phyloP scores from a whole-genome alignment of 345 rosid genomes.

The Hirschfeldia incana region DNA sequence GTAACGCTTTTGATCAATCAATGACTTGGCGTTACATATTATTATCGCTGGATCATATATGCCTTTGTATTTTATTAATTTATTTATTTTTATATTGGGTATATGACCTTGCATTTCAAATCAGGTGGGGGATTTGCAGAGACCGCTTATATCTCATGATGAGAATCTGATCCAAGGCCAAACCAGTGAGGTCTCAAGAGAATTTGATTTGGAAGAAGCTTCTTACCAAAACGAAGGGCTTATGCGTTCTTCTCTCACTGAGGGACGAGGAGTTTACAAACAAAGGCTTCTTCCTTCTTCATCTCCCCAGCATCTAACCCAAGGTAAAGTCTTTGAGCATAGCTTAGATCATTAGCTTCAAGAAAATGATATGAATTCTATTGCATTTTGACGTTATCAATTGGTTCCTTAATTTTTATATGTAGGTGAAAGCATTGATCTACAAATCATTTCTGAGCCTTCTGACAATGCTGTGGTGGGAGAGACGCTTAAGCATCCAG shows the following conservation, averaged over 20 bases:
- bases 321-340: constrained; percentile 39
- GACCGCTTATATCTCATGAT: constrained; percentile 69
- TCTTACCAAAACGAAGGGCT: constrained; percentile 63
- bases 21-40: neutral
- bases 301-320: constrained; percentile 47
- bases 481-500: constrained; percentile 62
- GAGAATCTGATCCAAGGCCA: constrained; percentile 45
- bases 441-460: constrained; percentile 60
- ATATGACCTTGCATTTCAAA: too few relatives aligned
- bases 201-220: constrained; percentile 70
- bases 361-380: neutral
- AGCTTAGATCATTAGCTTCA: neutral
- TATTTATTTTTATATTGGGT: neutral
- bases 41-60: neutral
- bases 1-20: neutral
- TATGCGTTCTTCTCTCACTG: constrained; percentile 48
- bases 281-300: constrained; percentile 63
- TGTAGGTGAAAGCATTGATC: constrained; percentile 65
- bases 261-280: constrained; percentile 65
- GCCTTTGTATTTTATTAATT: neutral
- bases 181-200: constrained; percentile 56
- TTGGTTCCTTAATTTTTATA: constrained; percentile 3
- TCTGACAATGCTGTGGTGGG: constrained; percentile 58
- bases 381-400: neutral
- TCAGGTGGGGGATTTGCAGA: constrained; percentile 61